Conservation (phyloP, 2,329 filamentous ascomycete genomes). For the Talaromyces sp. region DNA sequence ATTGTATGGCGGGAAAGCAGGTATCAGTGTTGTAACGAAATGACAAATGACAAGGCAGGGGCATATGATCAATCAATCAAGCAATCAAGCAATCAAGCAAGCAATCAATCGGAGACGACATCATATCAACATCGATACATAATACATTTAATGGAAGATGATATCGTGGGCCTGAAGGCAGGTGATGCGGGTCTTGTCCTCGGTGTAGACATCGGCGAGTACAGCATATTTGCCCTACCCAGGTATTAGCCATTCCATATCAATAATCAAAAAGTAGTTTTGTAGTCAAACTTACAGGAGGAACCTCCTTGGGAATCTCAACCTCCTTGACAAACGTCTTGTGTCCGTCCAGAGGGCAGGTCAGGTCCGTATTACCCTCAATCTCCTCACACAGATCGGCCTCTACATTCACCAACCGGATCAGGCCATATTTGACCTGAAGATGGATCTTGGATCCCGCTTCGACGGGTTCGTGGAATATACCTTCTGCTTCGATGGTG, state of each 20-base stretch:
- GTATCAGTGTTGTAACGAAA: not conserved
- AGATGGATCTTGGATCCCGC: conserved; percentile 77
- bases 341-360: conserved; percentile 80
- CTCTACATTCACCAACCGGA: conserved; percentile 76
- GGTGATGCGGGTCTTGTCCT: conserved; percentile 70
- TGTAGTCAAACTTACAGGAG: conserved; percentile 62
- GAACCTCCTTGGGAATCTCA: conserved; percentile 79
- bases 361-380: conserved; percentile 73
- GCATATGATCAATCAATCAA: not conserved
- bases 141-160: conserved; percentile 25
- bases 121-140: conserved; percentile 15
- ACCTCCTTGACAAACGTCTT: conserved; percentile 74
- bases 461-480: conserved; percentile 67
- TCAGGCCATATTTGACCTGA: conserved; percentile 89
- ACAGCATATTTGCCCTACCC: conserved; percentile 83
- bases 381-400: conserved; percentile 88
- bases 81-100: no score
- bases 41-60: not conserved
- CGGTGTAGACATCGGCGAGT: conserved; percentile 75
- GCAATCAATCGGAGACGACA: not conserved
- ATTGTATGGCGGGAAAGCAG: not conserved
- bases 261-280: not conserved
- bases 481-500: conserved; percentile 72
- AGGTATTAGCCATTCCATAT: not conserved
- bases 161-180: conserved; percentile 67